A percentile compares a stretch with the other conserved stretches of the same genome.
These are phyloP conservation scores for Cucumis sativus DNA, from an alignment of 306 rosid genomes.

Conservation along the genomic window Cucumber_9930_V3 NC_026657.2:37485001-37485500, in stretches of 20 bases:
- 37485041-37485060: neutral
- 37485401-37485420: conserved; percentile 85
- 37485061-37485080: neutral
- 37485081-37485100: neutral
- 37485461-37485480: conserved; percentile 27
- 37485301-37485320: conserved; percentile 55
- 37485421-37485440: conserved; percentile 86
- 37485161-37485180: neutral
- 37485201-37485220: neutral
- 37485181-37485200: neutral
- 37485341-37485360: conserved; percentile 42
- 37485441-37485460: conserved; percentile 88
- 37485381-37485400: conserved; percentile 89
- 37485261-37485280: conserved; percentile 15
- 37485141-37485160: neutral
- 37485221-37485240: too few relatives aligned
- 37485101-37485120: neutral
- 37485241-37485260: neutral
- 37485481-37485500: neutral
- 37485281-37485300: conserved; percentile 87
- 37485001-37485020: too few relatives aligned
- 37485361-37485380: conserved; percentile 77
- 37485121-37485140: neutral
- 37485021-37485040: too few relatives aligned
- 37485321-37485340: conserved; percentile 37